phyloP scores from a whole-genome alignment of 345 rosid species.

The Aethionema arabicum region DNA sequence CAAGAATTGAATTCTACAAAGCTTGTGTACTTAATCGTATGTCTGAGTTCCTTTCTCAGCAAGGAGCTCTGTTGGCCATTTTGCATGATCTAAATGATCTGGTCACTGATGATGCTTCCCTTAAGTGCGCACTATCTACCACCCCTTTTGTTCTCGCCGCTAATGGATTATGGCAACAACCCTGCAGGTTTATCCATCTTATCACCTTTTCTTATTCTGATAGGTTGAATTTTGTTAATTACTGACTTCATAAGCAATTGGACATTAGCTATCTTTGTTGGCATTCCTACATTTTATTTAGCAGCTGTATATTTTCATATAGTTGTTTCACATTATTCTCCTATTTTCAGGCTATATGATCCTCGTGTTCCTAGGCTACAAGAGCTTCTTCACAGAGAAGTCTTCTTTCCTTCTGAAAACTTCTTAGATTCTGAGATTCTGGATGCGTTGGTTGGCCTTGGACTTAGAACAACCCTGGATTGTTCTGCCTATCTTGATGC shows the following conservation, averaged over 20 bases:
- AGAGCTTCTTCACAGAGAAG: constrained; percentile 64
- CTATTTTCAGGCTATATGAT: constrained; percentile 83
- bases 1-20: constrained; percentile 73
- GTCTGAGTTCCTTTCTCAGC: constrained; percentile 71
- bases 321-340: constrained; percentile 16
- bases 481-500: constrained; percentile 73
- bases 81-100: constrained; percentile 76
- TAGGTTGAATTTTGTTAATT: constrained; percentile 24
- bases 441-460: constrained; percentile 69
- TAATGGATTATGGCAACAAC: constrained; percentile 84
- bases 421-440: constrained; percentile 70
- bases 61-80: constrained; percentile 61
- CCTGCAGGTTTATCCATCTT: constrained; percentile 63
- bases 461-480: constrained; percentile 66
- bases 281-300: constrained; percentile 13
- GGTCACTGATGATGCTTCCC: constrained; percentile 60
- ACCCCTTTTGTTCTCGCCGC: constrained; percentile 83
- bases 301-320: constrained; percentile 10
- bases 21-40: constrained; percentile 75
- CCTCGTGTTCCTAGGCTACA: constrained; percentile 73
- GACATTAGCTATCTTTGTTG: constrained; percentile 20
- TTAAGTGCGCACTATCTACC: constrained; percentile 52
- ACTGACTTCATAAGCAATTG: constrained; percentile 7
- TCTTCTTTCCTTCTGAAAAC: constrained; percentile 73
- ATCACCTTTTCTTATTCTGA: constrained; percentile 7